Evolutionary conservation across 129 eudicot genomes (phyloP).

Genomic region (Helianthus annuus): HanXRQr2.0-SUNRISE NC_035443.2:189457061-189457560

Average conservation of each 20-base stretch:
- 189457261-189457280: constrained; percentile 29
- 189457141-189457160: constrained; percentile 56
- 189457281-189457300: constrained; percentile 20
- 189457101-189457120: constrained; percentile 58
- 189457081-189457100: constrained; percentile 44
- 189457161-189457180: constrained; percentile 37
- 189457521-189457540: constrained; percentile 41
- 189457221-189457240: constrained; percentile 39
- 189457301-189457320: constrained; percentile 38
- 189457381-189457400: not conserved
- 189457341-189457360: constrained; percentile 59
- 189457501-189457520: constrained; percentile 32
- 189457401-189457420: constrained; percentile 68
- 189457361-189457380: constrained; percentile 37
- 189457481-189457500: constrained; percentile 21
- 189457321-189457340: constrained; percentile 65
- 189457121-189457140: constrained; percentile 66
- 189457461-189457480: constrained; percentile 50
- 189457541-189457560: constrained; percentile 44
- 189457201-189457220: constrained; percentile 47
- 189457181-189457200: constrained; percentile 44
- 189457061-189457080: constrained; percentile 38
- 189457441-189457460: constrained; percentile 37
- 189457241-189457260: constrained; percentile 44
- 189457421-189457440: constrained; percentile 63